phyloP scores from a whole-genome alignment of 2,329 filamentous ascomycete species.

The Diaporthe helianthi region DNA sequence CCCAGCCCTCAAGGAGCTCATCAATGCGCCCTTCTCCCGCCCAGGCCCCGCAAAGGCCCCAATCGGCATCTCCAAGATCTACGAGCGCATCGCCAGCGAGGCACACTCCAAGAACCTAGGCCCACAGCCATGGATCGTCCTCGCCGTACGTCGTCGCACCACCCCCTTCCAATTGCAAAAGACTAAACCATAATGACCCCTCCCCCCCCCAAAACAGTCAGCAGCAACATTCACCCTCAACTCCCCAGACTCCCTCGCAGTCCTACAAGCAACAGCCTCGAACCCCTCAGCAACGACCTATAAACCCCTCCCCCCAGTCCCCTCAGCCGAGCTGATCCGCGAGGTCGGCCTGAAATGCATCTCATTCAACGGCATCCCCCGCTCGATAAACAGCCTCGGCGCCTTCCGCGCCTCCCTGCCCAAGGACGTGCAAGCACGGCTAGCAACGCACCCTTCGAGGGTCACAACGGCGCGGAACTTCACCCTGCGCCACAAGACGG shows the following conservation, averaged over 20 bases:
- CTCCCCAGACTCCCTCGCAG: conserved; percentile 75
- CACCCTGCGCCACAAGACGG: conserved; percentile 60
- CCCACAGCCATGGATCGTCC: conserved; percentile 68
- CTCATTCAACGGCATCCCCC: conserved; percentile 81
- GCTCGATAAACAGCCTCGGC: conserved; percentile 82
- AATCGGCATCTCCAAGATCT: conserved; percentile 67
- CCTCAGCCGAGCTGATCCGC: conserved; percentile 74
- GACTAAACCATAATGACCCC: too few relatives aligned
- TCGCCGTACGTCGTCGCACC: conserved; percentile 59
- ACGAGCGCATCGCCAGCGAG: conserved; percentile 68
- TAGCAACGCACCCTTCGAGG: conserved; percentile 66
- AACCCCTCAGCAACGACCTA: conserved; percentile 34
- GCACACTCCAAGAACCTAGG: conserved; percentile 69
- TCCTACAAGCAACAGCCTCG: conserved; percentile 64
- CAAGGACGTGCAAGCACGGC: conserved; percentile 54
- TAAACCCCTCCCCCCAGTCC: conserved; percentile 44
- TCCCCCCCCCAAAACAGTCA: conserved; percentile 55
- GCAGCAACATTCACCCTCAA: conserved; percentile 88
- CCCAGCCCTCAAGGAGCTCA: conserved; percentile 72
- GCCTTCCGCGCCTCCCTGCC: conserved; percentile 73
- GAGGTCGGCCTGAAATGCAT: conserved; percentile 81
- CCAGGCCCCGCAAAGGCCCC: conserved; percentile 72
- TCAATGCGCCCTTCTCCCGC: conserved; percentile 72
- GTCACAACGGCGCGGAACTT: conserved; percentile 60
- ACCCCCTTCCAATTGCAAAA: neutral